phyloP scores from a whole-genome alignment of 345 rosid species.

The Citrus mangshanensis region DNA sequence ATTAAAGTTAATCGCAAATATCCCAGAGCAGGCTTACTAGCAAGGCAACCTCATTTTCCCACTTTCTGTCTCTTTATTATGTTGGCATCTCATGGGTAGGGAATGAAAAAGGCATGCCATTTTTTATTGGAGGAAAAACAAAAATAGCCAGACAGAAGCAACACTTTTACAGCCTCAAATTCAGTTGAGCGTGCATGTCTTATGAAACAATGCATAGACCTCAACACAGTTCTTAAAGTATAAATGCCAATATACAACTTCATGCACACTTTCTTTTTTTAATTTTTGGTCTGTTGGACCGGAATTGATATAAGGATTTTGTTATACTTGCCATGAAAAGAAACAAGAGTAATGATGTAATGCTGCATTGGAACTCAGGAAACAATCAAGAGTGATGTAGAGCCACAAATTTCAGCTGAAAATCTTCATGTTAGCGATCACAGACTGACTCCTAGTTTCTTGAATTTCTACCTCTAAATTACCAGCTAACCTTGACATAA shows the following conservation, averaged over 20 bases:
- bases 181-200: not conserved
- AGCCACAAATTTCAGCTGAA: not conserved
- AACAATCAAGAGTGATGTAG: constrained; percentile 1
- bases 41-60: not conserved
- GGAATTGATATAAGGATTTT: not conserved
- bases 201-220: not conserved
- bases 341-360: not conserved
- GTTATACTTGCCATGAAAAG: not conserved
- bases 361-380: not conserved
- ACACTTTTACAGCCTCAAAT: not conserved
- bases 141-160: not conserved
- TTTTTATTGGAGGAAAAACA: not conserved
- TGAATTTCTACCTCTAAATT: not conserved
- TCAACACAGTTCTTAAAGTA: not conserved
- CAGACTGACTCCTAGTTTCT: not conserved
- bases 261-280: not conserved
- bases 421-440: not conserved
- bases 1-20: not conserved
- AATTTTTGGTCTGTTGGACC: not conserved
- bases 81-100: not conserved
- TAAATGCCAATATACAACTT: not conserved
- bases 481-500: not conserved
- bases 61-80: not conserved
- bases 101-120: not conserved
- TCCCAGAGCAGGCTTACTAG: not conserved